phyloP scores from a whole-genome alignment of 495 filamentous ascomycete genomes.

The Gamarada debralockiae region DNA sequence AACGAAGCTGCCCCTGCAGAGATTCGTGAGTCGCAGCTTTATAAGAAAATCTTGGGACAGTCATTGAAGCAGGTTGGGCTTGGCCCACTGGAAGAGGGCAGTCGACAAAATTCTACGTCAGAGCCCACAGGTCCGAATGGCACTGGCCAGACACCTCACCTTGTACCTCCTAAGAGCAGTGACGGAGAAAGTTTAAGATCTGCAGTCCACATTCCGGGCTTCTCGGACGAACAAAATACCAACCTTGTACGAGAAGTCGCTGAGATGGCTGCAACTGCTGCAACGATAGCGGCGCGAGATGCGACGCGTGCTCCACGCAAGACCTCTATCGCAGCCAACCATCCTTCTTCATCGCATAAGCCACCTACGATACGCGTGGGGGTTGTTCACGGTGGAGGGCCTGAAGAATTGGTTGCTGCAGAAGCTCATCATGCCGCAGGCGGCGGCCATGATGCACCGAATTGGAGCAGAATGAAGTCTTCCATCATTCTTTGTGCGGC shows the following conservation, averaged over 20 bases:
- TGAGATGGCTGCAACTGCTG: conserved; percentile 89
- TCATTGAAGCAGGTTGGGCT: conserved; percentile 78
- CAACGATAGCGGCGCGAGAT: conserved; percentile 83
- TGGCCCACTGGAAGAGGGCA: conserved; percentile 42
- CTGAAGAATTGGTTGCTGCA: conserved; percentile 44
- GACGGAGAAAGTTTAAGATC: conserved; percentile 37
- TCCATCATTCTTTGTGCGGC: conserved; percentile 84
- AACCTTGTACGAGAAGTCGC: conserved; percentile 76
- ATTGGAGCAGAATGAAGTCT: conserved; percentile 92
- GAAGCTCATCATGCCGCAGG: conserved; percentile 34
- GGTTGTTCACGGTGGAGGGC: conserved; percentile 28
- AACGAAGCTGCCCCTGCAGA: conserved; percentile 39
- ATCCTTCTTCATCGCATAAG: conserved; percentile 22
- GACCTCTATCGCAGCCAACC: conserved; percentile 33
- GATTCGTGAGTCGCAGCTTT: conserved; percentile 81
- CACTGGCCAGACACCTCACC: conserved; percentile 47
- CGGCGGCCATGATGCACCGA: conserved; percentile 94
- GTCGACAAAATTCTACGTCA: conserved; percentile 35
- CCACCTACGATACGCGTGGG: conserved; percentile 19
- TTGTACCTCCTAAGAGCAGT: conserved; percentile 66
- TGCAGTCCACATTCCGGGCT: conserved; percentile 55
- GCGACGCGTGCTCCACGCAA: conserved; percentile 50
- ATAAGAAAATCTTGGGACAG: conserved; percentile 90
- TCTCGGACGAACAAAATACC: conserved; percentile 76
- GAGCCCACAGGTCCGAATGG: conserved; percentile 27